phyloP scores from a whole-genome alignment of 176 grass and related monocot species.

The Carex littledalei region DNA sequence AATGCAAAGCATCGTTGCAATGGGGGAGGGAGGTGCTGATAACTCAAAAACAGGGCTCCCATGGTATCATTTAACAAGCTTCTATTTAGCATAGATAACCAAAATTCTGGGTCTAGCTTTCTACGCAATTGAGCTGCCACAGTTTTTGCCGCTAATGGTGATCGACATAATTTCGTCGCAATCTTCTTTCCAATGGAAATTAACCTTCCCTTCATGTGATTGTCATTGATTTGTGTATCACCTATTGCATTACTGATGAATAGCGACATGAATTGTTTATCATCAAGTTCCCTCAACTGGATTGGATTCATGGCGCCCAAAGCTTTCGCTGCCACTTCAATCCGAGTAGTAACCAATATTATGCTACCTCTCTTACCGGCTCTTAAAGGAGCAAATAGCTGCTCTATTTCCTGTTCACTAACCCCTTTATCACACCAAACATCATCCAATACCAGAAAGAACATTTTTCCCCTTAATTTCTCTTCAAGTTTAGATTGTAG shows the following conservation, averaged over 20 bases:
- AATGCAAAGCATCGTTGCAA: conserved; percentile 32
- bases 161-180: neutral
- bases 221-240: neutral
- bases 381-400: conserved; percentile 2
- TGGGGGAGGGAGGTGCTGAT: conserved; percentile 6
- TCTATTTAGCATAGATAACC: neutral
- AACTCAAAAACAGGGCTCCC: conserved; percentile 27
- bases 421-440: neutral
- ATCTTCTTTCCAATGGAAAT: neutral
- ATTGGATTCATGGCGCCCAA: neutral
- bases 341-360: conserved; percentile 30
- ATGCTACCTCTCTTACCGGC: conserved; percentile 17
- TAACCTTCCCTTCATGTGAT: neutral
- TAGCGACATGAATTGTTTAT: neutral
- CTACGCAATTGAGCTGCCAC: neutral
- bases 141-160: conserved; percentile 24
- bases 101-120: neutral
- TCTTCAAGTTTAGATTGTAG: neutral
- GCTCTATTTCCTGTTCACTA: neutral
- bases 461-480: neutral
- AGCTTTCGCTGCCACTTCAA: neutral
- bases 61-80: conserved; percentile 20
- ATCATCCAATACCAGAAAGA: conserved; percentile 12
- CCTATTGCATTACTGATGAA: conserved; percentile 26
- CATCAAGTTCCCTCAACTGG: neutral